Base-by-base conservation (phyloP, 2,329 filamentous ascomycete species). In the Paramyrothecium roridum region DNA sequence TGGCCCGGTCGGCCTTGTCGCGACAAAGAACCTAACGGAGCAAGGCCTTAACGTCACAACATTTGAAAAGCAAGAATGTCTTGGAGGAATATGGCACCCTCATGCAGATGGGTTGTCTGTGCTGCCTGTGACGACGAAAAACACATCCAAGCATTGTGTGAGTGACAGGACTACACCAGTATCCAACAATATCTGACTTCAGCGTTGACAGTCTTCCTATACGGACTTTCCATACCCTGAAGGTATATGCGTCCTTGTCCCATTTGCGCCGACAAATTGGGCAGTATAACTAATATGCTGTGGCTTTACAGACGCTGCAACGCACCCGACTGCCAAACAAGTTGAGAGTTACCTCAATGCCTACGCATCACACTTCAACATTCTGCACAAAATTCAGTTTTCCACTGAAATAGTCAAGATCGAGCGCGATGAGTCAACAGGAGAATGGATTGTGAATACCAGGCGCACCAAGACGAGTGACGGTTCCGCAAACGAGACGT, bases 51-150 rank as follows among this genome's bases (percentile, higher is more conserved):
- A 73, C 10, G 74, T 70, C 11, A 70, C 67, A 10, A 73, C 70
- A 1, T 76, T 78, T 48, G 77, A 79, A 54, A 65, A 69, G 45
- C 68, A 74, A 47, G 60, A 69, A 22, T 68, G 68, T 49, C 60
- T 77, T 37, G 76, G 76, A 11, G 76, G 77, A 3, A 65, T 74
- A 7, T 79, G 76, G 76, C 66, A 71, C 47, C 72, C 70, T 50
- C 74, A 30, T 68, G 17, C 60, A 65, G 13, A 63, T 26, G 47
- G 22, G 26, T 57, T 40, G 48, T 59, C 48, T 45, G 58, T 33
- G 53, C 45, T 34, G 33, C 60, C 55, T 65, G 10, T 61, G 59
- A 30, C 26, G 10, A 30, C 26, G 26, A 30, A 30, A 30, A 30
- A 30, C 26, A 30, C 26, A 10, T 6, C 26, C 26, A 30, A 30